Evolutionary conservation across 2,329 filamentous ascomycete species (phyloP), one percentile per base, ranked within the genome.

Genomic region (Paecilomyces formosus): DNA sequence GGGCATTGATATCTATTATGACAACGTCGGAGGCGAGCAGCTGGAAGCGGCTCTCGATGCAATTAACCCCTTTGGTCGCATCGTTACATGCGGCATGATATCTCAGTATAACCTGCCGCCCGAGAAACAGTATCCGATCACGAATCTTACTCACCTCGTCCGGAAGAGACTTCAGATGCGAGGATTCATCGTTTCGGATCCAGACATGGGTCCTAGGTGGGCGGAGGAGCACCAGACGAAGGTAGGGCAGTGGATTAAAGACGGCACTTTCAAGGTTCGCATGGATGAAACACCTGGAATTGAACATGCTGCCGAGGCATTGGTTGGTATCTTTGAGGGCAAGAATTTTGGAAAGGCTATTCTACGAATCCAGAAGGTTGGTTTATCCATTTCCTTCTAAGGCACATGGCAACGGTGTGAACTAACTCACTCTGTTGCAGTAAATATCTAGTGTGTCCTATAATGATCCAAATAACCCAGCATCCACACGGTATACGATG

Each of bases 261-360:
- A 92, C 2, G 88, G 87, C 15, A 82, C 78, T 21, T 81, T 93
- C 77, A 87, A 87, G 77, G 82, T 84, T 54, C 85, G 85, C 76
- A 76, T 88, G 60, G 76, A 80, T 63, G 75, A 87, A 35, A 89
- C 85, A 0, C 79, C 86, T 57, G 88, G 88, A 15, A 90, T 92
- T 59, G 89, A 92, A 60, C 83, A 87, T 59, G 87, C 85, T 0
- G 76, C 83, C 3, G 81, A 90, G 56, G 89, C 86, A 0, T 80
- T 92, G 58, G 73, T 90, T 4, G 87, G 84, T 8, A 84, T 92
- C 78, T 77, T 92, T 26, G 72, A 81, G 66, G 89, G 89, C 39
- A 80, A 87, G 71, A 92, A 92, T 76, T 90, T 92, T 72, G 89
- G 89, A 61, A 93, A 93, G 82, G 87, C 35, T 45, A n/a, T 45